phyloP scores from a whole-genome alignment of 257 asterid genomes.

The Rhazya stricta region DNA sequence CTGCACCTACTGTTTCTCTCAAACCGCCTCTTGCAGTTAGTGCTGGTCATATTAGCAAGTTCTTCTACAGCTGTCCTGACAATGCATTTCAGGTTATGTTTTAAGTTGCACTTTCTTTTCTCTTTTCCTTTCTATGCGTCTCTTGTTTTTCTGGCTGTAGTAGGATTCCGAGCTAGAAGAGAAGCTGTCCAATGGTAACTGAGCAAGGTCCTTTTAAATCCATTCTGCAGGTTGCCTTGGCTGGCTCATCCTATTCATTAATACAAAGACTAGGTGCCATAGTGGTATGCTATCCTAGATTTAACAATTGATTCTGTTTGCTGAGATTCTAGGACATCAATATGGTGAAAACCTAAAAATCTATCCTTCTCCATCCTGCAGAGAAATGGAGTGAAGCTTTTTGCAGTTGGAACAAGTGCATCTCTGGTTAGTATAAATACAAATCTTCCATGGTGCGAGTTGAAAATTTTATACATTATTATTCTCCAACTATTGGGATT shows the following conservation, averaged over 20 bases:
- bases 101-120: neutral
- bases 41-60: constrained; percentile 63
- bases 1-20: constrained; percentile 92
- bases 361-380: constrained; percentile 30
- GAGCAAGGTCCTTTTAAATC: neutral
- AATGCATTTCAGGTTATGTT: constrained; percentile 85
- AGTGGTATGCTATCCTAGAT: constrained; percentile 41
- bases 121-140: neutral
- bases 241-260: constrained; percentile 82
- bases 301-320: constrained; percentile 7
- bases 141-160: neutral
- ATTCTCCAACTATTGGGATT: neutral
- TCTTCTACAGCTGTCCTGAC: constrained; percentile 89
- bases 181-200: neutral
- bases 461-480: neutral
- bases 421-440: constrained; percentile 56
- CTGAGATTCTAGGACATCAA: neutral
- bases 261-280: constrained; percentile 80
- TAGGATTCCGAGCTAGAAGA: neutral
- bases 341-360: constrained; percentile 15
- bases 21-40: constrained; percentile 54
- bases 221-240: constrained; percentile 67
- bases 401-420: constrained; percentile 86
- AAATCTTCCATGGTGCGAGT: neutral
- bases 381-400: constrained; percentile 93